A percentile compares a stretch with the other conserved stretches of the same genome.
These are phyloP conservation scores for Cladophialophora chaetospira DNA, from an alignment of 2,329 filamentous ascomycete species.

Conservation along the genomic window DNA sequence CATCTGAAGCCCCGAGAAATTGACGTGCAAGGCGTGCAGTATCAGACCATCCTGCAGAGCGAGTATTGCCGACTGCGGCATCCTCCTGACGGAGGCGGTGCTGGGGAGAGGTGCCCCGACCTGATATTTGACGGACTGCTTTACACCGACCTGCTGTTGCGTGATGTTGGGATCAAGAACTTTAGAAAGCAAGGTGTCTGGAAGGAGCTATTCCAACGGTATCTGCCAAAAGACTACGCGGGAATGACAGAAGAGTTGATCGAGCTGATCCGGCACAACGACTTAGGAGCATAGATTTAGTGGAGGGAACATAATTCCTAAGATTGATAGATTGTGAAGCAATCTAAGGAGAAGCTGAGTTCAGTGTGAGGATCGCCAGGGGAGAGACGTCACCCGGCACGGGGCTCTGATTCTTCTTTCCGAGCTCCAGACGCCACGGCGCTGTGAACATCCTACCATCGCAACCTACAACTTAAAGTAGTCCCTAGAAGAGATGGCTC, in stretches of 20 bases:
- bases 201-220: constrained; percentile 41
- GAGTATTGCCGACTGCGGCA: constrained; percentile 72
- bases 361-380: no score
- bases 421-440: no score
- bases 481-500: no score
- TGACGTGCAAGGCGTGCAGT: constrained; percentile 44
- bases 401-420: no score
- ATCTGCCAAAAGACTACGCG: constrained; percentile 45
- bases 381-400: no score
- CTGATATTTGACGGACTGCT: constrained; percentile 75
- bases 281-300: neutral
- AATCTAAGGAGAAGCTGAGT: no score
- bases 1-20: constrained; percentile 31
- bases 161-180: constrained; percentile 63
- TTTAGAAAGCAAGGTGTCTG: constrained; percentile 37
- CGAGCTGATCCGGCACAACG: neutral
- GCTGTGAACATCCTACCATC: no score
- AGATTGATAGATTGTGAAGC: no score
- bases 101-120: constrained; percentile 63
- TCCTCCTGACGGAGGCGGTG: constrained; percentile 57
- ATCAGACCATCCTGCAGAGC: constrained; percentile 63
- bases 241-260: constrained; percentile 44
- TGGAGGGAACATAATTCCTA: no score
- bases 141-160: constrained; percentile 70
- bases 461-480: no score